These are phyloP conservation scores for Microcera coccophila DNA, from an alignment of 2,329 filamentous ascomycete genomes.

Conservation along the genomic window DNA sequence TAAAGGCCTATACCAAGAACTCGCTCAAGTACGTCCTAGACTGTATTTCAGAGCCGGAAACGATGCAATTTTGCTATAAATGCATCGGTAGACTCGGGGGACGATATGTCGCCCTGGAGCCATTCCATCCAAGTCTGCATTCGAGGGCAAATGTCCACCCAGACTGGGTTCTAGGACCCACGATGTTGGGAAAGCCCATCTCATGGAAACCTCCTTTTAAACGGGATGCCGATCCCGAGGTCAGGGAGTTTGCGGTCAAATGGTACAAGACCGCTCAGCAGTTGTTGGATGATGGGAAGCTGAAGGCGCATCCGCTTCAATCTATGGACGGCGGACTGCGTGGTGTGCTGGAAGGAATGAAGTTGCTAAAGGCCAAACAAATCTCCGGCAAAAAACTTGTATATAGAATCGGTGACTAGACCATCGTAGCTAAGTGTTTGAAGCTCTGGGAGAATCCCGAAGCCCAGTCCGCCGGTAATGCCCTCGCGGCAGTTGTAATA, in stretches of 20 bases:
- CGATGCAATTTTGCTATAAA: not conserved
- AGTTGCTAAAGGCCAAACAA: constrained; percentile 16
- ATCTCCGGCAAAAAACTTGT: not conserved
- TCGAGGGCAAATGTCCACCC: not conserved
- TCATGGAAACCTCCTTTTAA: constrained; percentile 26
- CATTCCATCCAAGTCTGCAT: constrained; percentile 2
- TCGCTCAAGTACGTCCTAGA: constrained; percentile 31
- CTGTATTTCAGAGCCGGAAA: not conserved
- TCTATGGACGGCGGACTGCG: constrained; percentile 29
- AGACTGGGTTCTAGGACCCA: constrained; percentile 32
- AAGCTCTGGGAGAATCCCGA: no score
- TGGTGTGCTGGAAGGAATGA: constrained; percentile 31
- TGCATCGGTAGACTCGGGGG: not conserved
- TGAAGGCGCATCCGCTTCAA: constrained; percentile 33
- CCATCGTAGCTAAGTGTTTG: no score
- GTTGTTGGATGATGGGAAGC: constrained; percentile 31
- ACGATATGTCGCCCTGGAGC: constrained; percentile 21
- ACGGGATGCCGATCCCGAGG: constrained; percentile 17
- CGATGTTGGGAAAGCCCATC: constrained; percentile 36
- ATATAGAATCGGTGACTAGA: no score
- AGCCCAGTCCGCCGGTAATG: no score
- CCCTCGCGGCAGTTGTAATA: no score
- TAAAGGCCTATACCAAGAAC: constrained; percentile 7
- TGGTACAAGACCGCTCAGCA: constrained; percentile 25
- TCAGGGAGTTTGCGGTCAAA: constrained; percentile 32